These are phyloP conservation scores for Cyclotella cryptica DNA, from an alignment of 108 stramenopile genomes.

Conservation along the genomic window DNA sequence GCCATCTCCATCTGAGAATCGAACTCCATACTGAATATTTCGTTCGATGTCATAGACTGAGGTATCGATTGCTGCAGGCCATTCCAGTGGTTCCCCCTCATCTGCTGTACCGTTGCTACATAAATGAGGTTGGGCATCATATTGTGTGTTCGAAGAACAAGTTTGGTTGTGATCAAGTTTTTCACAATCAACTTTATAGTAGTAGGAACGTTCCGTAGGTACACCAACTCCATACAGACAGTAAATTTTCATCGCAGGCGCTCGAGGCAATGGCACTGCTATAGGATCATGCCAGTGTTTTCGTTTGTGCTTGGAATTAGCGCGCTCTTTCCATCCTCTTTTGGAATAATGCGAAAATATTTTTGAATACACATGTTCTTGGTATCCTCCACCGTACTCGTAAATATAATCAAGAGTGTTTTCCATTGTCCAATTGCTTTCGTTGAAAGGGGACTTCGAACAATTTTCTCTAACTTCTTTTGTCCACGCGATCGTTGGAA, in stretches of 20 bases:
- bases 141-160: conserved; percentile 1
- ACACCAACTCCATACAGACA: conserved; percentile 89
- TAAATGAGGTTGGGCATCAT: neutral
- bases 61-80: conserved; percentile 73
- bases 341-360: conserved; percentile 48
- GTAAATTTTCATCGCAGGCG: conserved; percentile 85
- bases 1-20: conserved; percentile 81
- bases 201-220: conserved; percentile 83
- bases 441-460: conserved; percentile 13
- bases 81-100: conserved; percentile 42
- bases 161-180: conserved; percentile 21
- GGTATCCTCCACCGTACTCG: conserved; percentile 70
- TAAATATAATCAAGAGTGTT: conserved; percentile 58
- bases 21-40: conserved; percentile 69
- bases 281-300: conserved; percentile 81
- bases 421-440: conserved; percentile 33
- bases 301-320: conserved; percentile 27
- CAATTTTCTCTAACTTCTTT: conserved; percentile 38
- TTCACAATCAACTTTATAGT: conserved; percentile 69
- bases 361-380: conserved; percentile 29
- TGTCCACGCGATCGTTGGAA: conserved; percentile 40
- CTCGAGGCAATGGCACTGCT: conserved; percentile 76
- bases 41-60: conserved; percentile 53
- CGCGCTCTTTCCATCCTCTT: conserved; percentile 41
- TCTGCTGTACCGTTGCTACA: neutral